These are phyloP conservation scores for Globisporangium yorkense DNA, from an alignment of 352 stramenopile species.

Conservation along the genomic window DNA sequence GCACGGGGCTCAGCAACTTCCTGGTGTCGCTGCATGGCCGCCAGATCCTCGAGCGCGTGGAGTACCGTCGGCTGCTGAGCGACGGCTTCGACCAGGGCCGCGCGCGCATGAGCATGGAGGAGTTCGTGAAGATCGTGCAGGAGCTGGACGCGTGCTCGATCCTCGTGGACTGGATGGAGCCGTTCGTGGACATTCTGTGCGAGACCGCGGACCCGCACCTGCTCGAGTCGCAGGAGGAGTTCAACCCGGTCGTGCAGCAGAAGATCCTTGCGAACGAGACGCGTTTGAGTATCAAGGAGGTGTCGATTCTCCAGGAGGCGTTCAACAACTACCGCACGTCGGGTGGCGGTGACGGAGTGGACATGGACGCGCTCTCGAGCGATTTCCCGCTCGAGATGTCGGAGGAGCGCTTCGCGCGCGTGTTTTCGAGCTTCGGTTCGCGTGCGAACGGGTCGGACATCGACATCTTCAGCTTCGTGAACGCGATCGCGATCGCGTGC, in stretches of 20 bases:
- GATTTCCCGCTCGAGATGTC: slow-evolving; percentile 86
- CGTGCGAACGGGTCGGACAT: slow-evolving; percentile 77
- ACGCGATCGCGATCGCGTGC: slow-evolving; percentile 70
- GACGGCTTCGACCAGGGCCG: slow-evolving; percentile 82
- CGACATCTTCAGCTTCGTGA: slow-evolving; percentile 85
- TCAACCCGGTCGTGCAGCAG: slow-evolving; percentile 83
- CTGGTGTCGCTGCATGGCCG: slow-evolving; percentile 75
- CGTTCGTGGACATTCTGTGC: slow-evolving; percentile 83
- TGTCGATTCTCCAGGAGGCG: slow-evolving; percentile 72
- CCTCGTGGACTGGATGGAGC: slow-evolving; percentile 78
- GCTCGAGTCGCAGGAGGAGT: slow-evolving; percentile 84
- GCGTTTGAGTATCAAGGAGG: slow-evolving; percentile 72
- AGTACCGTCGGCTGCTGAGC: slow-evolving; percentile 70
- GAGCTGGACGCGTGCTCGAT: slow-evolving; percentile 47
- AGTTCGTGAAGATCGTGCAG: slow-evolving; percentile 63
- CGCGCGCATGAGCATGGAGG: slow-evolving; percentile 59
- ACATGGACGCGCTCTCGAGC: slow-evolving; percentile 68
- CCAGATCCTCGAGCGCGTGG: slow-evolving; percentile 61
- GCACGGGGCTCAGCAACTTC: slow-evolving; percentile 82
- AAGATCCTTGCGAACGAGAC: slow-evolving; percentile 86
- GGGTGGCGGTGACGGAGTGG: slow-evolving; percentile 55
- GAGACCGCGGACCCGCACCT: slow-evolving; percentile 72
- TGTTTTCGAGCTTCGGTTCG: slow-evolving; percentile 77
- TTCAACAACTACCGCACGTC: slow-evolving; percentile 82
- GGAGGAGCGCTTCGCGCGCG: slow-evolving; percentile 64